These are phyloP conservation scores for Tetrahymena elliotti DNA, from an alignment of 73 alveolate species.

Conservation along the genomic window DNA sequence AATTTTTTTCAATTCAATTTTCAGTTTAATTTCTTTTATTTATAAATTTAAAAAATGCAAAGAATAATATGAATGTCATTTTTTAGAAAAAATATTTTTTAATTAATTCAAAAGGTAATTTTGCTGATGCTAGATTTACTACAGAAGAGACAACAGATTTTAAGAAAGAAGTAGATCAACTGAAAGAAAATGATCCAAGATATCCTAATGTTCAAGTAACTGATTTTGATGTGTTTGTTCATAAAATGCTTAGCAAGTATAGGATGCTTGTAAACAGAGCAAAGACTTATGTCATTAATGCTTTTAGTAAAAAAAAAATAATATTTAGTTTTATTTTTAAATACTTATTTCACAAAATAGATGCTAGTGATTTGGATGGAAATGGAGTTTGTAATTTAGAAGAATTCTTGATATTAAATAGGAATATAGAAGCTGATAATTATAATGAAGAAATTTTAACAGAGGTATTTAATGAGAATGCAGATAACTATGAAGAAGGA, in stretches of 20 bases:
- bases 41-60: neutral
- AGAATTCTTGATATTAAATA: slow-evolving; percentile 26
- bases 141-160: slow-evolving; percentile 28
- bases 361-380: slow-evolving; percentile 24
- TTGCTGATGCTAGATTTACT: slow-evolving; percentile 44
- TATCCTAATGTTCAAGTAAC: slow-evolving; percentile 13
- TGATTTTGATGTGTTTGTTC: slow-evolving; percentile 39
- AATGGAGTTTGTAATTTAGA: slow-evolving; percentile 37
- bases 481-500: slow-evolving; percentile 20
- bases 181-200: slow-evolving; percentile 34
- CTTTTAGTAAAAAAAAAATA: neutral
- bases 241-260: slow-evolving; percentile 27
- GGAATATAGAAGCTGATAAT: slow-evolving; percentile 45
- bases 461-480: slow-evolving; percentile 28
- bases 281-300: slow-evolving; percentile 36
- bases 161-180: slow-evolving; percentile 24
- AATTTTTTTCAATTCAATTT: neutral
- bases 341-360: neutral
- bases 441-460: slow-evolving; percentile 13
- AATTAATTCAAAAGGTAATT: neutral
- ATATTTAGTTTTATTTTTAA: neutral
- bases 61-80: no score
- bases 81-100: no score
- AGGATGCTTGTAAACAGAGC: slow-evolving; percentile 36
- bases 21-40: neutral